These are phyloP conservation scores for Jacaranda copaia DNA, from an alignment of 257 asterid genomes.

Conservation along the genomic window DNA sequence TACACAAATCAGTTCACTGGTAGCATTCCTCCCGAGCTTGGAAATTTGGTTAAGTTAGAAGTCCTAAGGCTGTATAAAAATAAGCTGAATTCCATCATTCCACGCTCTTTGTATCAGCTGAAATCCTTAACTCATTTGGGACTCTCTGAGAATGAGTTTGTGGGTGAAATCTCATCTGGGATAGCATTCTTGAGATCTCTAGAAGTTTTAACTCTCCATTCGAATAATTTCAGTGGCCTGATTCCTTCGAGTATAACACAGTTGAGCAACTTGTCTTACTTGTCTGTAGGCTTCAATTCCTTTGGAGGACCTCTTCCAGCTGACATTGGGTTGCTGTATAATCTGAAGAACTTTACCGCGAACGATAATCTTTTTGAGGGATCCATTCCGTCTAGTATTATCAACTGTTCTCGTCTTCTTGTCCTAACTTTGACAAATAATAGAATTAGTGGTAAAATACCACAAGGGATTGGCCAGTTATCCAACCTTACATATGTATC, in stretches of 20 bases:
- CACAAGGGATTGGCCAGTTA: constrained; percentile 57
- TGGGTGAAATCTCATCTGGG: constrained; percentile 55
- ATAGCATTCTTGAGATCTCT: constrained; percentile 63
- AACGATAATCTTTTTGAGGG: constrained; percentile 58
- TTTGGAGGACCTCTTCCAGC: constrained; percentile 65
- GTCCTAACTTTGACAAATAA: constrained; percentile 47
- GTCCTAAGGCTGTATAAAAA: constrained; percentile 55
- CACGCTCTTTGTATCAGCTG: constrained; percentile 57
- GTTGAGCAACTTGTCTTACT: constrained; percentile 63
- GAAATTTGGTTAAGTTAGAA: constrained; percentile 56
- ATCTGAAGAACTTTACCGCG: constrained; percentile 66
- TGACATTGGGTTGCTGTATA: constrained; percentile 60
- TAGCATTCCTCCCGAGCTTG: constrained; percentile 66
- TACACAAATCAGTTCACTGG: constrained; percentile 64
- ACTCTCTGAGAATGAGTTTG: constrained; percentile 62
- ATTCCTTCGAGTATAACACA: constrained; percentile 65
- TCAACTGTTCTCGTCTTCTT: constrained; percentile 64
- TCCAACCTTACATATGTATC: constrained; percentile 58
- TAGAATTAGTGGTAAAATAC: constrained; percentile 57
- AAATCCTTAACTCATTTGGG: constrained; percentile 59
- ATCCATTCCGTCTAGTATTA: constrained; percentile 64
- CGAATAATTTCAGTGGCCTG: constrained; percentile 66
- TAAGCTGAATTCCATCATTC: constrained; percentile 68
- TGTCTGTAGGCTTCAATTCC: constrained; percentile 70
- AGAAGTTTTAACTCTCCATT: constrained; percentile 73